A percentile compares a stretch with the other conserved stretches of the same genome.
Evolutionary conservation across 129 eudicot species (phyloP).

Genomic region (Chrysanthemum makinoi): DNA sequence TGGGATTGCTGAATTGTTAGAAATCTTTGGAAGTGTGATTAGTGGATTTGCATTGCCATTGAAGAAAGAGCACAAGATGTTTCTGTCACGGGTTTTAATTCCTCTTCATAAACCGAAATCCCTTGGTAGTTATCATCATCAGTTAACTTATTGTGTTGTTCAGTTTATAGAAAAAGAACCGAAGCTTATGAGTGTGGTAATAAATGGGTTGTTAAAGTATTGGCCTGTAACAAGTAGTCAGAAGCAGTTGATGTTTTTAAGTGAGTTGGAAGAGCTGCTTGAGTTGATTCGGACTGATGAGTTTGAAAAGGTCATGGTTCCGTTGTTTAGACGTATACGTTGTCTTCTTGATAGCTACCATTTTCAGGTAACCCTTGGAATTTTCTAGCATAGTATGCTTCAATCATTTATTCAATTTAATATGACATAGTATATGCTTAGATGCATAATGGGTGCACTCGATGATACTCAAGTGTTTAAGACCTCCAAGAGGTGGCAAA

Average conservation of each 20-base stretch:
- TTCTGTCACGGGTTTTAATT: constrained; percentile 54
- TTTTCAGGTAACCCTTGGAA: constrained; percentile 51
- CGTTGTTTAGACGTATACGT: constrained; percentile 53
- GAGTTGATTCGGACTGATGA: constrained; percentile 57
- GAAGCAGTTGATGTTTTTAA: constrained; percentile 70
- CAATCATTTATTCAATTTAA: neutral
- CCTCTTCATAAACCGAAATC: constrained; percentile 77
- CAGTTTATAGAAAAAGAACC: constrained; percentile 77
- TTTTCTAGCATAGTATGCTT: constrained; percentile 2
- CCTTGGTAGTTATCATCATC: constrained; percentile 67
- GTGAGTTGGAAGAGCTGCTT: constrained; percentile 71
- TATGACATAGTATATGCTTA: constrained; percentile 1
- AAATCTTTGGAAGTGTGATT: constrained; percentile 76
- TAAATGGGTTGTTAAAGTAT: constrained; percentile 57
- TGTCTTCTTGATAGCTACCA: constrained; percentile 70
- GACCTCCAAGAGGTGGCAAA: too few relatives aligned
- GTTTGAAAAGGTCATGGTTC: constrained; percentile 66
- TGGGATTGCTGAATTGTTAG: constrained; percentile 73
- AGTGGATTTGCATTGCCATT: constrained; percentile 74
- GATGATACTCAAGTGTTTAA: neutral
- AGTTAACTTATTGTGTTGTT: constrained; percentile 59
- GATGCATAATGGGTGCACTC: constrained; percentile 2
- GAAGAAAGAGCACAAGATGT: constrained; percentile 68
- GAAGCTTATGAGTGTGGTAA: constrained; percentile 49
- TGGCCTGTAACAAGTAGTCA: constrained; percentile 81